Percentiles rank a stretch among this genome's conserved stretches.
phyloP scores from a whole-genome alignment of 2,329 filamentous ascomycete species.

The Apiospora hydei region DNA sequence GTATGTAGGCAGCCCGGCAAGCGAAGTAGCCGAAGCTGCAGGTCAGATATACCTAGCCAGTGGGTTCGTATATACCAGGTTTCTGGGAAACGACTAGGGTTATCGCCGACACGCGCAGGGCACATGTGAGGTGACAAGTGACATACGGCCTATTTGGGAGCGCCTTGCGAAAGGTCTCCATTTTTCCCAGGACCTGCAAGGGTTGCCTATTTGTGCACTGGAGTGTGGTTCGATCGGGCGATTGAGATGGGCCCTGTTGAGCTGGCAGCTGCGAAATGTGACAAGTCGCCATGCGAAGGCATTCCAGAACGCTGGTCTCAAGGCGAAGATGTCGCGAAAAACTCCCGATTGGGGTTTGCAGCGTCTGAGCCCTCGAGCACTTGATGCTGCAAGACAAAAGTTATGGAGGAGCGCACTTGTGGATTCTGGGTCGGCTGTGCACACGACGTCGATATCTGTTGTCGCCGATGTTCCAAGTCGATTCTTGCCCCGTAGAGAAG shows the following conservation, averaged over 20 bases:
- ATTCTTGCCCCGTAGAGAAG: neutral
- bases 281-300: neutral
- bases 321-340: neutral
- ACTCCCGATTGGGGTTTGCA: neutral
- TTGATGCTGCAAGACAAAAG: neutral
- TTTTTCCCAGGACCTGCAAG: neutral
- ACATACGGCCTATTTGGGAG: constrained; percentile 6
- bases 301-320: constrained; percentile 13
- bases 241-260: neutral
- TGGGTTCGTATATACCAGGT: constrained; percentile 16
- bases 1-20: constrained; percentile 11
- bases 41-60: constrained; percentile 1
- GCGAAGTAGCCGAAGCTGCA: constrained; percentile 18
- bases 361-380: neutral
- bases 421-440: neutral
- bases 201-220: neutral
- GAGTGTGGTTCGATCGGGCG: neutral
- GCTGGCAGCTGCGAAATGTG: constrained; percentile 10
- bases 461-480: neutral
- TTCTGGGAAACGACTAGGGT: constrained; percentile 3
- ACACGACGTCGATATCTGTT: neutral
- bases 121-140: constrained; percentile 17
- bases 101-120: neutral
- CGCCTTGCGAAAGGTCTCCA: neutral
- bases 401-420: neutral